Base-by-base conservation (phyloP, 805 yeast genomes). In the Wickerhamiella parazyma region DNA sequence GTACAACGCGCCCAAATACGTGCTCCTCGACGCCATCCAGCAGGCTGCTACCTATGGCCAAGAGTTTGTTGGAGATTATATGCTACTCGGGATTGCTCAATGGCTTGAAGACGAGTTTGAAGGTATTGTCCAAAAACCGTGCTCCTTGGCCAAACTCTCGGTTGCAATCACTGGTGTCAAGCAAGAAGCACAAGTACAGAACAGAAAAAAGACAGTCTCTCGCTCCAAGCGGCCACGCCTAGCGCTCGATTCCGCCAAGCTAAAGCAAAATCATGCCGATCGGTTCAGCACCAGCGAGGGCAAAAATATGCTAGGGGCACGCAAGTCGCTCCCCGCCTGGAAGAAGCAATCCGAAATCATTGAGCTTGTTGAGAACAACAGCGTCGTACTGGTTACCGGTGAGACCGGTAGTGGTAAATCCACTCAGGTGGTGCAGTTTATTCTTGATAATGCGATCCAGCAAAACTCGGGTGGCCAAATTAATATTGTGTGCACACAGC, bases 341-440 rank as follows among this genome's bases (percentile, higher is more conserved):
- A 58, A 65, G 11, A 80, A 78, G 55, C 69, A 66, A 42, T 61
- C 70, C 0, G 67, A 72, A 5, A 67, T 89, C 33, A 68, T 82
- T 1, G 53, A 71, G 0, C 62, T 76, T 3, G 74, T 89, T 3
- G 66, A 68, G 22, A 48, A 65, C 0, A 72, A 81, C 55, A 74
- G 74, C 49, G 80, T 85, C 4, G 76, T 82, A 7, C 63, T 89
- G 26, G 72, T 89, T 29, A 89, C 97, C 2, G 98, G 97, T 58
- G 98, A 91, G 59, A 89, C 97, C 0, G 97, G 97, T 53, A 87
- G 96, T 1, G 97, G 97, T 52, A 89, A 89, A 56, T 84, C 95
- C 1, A 89, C 98, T 0, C 98, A 89, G 58, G 75, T 84, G 4
- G 95, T 85, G 5, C 98, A 89, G 58, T 89, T 86, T 51, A 66